Evolutionary conservation across 192 early-diverging fungal species (phyloP), one percentile per base, ranked within the genome.

Genomic region (Endogone sp.): DNA sequence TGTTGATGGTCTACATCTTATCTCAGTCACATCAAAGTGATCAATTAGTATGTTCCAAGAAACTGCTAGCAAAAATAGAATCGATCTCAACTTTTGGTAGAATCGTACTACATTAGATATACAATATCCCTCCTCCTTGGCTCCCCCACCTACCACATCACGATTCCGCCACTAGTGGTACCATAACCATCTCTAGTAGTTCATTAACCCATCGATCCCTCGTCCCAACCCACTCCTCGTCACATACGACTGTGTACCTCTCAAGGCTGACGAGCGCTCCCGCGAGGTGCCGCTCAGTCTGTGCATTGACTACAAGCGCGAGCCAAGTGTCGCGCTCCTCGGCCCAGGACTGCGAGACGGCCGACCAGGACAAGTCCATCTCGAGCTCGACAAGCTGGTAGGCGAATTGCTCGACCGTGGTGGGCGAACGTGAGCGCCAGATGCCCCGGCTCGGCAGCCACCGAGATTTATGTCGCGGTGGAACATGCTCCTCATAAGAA

Each of bases 241-340:
- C 75, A 32, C 72, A 37, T 6, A 66, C 68, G 6, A 73, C 22
- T 2, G 75, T 77, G 37, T 77, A 71, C 20, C 75, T 24, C 63
- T 77, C 75, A 26, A 77, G 59, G 37, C 60, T 77, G 54, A 77
- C 37, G 3, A 77, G 49, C 8, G 75, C 75, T 28, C 75, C 75
- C 3, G 75, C 75, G 8, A 77, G 61, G 57, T 77, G 75, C 20
- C 71, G 60, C 55, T 73, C 67, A n/a, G 75, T 64, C 3, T 67
- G 32, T 56, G 75, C 71, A 30, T 62, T 77, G 11, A 63, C 68
- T 2, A 77, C 75, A 16, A 77, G 22, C 2, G 67, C 64, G 11
- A 77, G 56, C 71, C 71, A 77, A n/a, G 75, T 70, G 37, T 77
- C 75, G 3, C 75, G 61, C 60, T 72, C 75, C 10, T 77, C 57